Evolutionary conservation across 768 basidiomycete species (phyloP).

Genomic region (Hydnomerulius pinastri): DNA sequence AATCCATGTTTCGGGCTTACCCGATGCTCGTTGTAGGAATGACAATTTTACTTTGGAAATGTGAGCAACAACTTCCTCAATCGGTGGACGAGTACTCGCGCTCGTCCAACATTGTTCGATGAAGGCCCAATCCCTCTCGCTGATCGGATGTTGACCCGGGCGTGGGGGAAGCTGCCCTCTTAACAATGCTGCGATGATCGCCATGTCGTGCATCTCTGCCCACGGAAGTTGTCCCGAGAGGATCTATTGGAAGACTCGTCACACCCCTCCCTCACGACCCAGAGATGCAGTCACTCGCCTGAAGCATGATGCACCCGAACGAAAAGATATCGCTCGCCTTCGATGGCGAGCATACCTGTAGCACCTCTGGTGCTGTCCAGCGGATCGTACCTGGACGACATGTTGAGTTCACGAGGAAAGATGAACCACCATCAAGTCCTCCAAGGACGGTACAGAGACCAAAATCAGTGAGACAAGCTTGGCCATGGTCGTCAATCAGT

Average conservation of each 20-base stretch:
- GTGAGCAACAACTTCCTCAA: not conserved
- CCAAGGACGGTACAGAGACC: not conserved
- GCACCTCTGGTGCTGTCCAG: conserved; percentile 1
- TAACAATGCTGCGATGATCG: not conserved
- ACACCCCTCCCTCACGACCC: not conserved
- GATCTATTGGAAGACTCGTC: not conserved
- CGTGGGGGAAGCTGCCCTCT: no score
- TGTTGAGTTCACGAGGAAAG: not conserved
- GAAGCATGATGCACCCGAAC: conserved; percentile 3
- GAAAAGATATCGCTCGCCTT: not conserved
- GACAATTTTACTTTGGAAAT: no score
- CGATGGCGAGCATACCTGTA: not conserved
- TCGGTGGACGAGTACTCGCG: not conserved
- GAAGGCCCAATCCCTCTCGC: not conserved
- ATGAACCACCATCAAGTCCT: not conserved
- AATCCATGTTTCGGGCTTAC: no score
- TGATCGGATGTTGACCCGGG: not conserved
- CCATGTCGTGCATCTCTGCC: not conserved
- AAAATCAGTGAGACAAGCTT: not conserved
- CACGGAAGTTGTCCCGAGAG: not conserved
- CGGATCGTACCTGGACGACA: not conserved
- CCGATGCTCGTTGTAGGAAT: no score
- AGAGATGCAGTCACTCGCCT: not conserved
- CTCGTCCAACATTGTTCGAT: not conserved
- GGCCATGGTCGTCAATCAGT: not conserved